These are phyloP conservation scores for Fusarium mangiferae DNA, from an alignment of 2,329 filamentous ascomycete species.

Conservation along the genomic window DNA sequence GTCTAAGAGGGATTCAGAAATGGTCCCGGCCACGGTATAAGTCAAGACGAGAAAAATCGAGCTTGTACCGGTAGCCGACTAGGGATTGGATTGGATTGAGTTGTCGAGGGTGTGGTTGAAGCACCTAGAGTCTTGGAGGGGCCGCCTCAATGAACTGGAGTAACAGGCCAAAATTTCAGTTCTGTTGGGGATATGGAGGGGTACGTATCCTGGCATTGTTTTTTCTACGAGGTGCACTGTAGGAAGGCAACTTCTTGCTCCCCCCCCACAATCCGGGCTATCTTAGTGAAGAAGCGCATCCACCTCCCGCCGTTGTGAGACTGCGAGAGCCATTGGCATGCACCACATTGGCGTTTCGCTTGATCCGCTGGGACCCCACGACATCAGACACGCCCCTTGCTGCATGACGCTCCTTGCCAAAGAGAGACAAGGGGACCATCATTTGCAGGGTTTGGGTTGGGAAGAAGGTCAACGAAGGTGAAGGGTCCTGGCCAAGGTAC, in stretches of 20 bases:
- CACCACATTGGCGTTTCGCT: conserved; percentile 43
- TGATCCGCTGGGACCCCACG: conserved; percentile 44
- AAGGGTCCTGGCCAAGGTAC: conserved; percentile 38
- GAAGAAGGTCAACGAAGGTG: conserved; percentile 34
- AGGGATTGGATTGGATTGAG: conserved; percentile 22
- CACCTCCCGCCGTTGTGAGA: conserved; percentile 40
- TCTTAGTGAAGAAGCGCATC: conserved; percentile 37
- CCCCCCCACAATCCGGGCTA: conserved; percentile 41
- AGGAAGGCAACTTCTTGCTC: conserved; percentile 27
- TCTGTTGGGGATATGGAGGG: conserved; percentile 56
- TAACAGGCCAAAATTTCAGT: conserved; percentile 51
- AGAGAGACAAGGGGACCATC: conserved; percentile 32
- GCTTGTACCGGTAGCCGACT: conserved; percentile 36
- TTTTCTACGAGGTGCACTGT: conserved; percentile 7
- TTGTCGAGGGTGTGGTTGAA: conserved; percentile 39
- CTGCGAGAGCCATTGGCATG: conserved; percentile 42
- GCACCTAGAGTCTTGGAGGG: conserved; percentile 41
- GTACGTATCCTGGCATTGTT: conserved; percentile 44
- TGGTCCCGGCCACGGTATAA: conserved; percentile 45
- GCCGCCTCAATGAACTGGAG: conserved; percentile 43
- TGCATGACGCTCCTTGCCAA: conserved; percentile 34
- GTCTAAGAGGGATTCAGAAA: conserved; percentile 40
- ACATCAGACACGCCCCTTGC: conserved; percentile 37
- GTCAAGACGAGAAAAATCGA: conserved; percentile 44
- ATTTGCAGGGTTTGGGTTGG: conserved; percentile 35